Percentiles rank a stretch among this genome's conserved stretches.
These are phyloP conservation scores for Paxillus rubicundulus DNA, from an alignment of 768 basidiomycete species.

Conservation along the genomic window DNA sequence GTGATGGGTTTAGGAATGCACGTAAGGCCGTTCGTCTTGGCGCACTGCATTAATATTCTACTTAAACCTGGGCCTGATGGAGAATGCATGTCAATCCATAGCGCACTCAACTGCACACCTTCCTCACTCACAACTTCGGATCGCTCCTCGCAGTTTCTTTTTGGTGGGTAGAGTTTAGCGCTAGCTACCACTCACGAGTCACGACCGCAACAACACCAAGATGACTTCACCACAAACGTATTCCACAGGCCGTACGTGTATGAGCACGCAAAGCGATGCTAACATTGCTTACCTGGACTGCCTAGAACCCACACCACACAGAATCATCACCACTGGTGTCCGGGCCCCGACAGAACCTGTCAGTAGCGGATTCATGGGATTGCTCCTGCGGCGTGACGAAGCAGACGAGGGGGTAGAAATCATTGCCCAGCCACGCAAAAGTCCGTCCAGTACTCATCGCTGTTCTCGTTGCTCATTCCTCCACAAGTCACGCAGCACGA, in stretches of 20 bases:
- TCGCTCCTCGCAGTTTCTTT: no score
- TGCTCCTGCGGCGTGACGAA: constrained; percentile 16
- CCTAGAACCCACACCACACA: constrained; percentile 9
- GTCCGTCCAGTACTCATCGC: constrained; percentile 12
- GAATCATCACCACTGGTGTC: constrained; percentile 7
- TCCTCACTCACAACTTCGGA: no score
- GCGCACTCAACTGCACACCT: no score
- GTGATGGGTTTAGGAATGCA: no score
- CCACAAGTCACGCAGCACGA: constrained; percentile 44
- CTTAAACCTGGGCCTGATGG: no score
- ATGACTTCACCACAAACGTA: constrained; percentile 15
- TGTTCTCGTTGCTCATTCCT: background rate
- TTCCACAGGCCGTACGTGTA: constrained; percentile 5
- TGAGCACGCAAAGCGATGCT: background rate
- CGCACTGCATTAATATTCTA: no score
- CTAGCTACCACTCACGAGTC: no score
- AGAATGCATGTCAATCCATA: no score
- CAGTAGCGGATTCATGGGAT: constrained; percentile 16
- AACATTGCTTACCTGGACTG: background rate
- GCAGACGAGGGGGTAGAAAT: constrained; percentile 16
- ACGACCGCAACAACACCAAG: background rate
- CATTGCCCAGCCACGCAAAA: constrained; percentile 5
- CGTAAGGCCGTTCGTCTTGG: no score
- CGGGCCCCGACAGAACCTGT: constrained; percentile 21
- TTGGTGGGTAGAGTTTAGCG: no score